Evolutionary conservation across 2,329 filamentous ascomycete genomes (phyloP).

Genomic region (Anthostomella pinea): DNA sequence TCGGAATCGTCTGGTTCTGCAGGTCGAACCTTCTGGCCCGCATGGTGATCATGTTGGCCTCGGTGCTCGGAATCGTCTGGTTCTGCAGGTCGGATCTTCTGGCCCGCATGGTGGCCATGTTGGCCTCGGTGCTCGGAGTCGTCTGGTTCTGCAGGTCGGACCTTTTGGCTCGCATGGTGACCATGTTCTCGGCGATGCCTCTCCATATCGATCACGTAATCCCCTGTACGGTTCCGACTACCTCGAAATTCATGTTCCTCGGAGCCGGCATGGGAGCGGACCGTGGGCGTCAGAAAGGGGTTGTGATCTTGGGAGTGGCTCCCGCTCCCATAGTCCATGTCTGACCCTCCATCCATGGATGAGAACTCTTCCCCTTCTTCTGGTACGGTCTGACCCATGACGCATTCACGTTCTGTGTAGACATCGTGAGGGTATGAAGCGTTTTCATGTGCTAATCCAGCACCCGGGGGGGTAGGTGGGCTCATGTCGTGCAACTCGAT

Average conservation of each 20-base stretch:
- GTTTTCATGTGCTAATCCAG: conserved; percentile 21
- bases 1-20: conserved; percentile 13
- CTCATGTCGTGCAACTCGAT: conserved; percentile 14
- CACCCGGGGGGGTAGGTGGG: conserved; percentile 14
- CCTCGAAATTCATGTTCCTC: conserved; percentile 8
- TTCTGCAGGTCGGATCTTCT: conserved; percentile 15
- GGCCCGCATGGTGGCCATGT: conserved; percentile 9
- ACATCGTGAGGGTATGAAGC: conserved; percentile 16
- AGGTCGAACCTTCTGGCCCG: conserved; percentile 14
- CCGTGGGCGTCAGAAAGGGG: conserved; percentile 18
- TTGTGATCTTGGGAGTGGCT: conserved; percentile 15
- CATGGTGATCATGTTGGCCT: conserved; percentile 11
- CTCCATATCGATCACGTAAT: conserved; percentile 14
- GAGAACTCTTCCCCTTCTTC: conserved; percentile 32
- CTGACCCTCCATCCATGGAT: conserved; percentile 14
- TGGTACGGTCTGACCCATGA: conserved; percentile 36
- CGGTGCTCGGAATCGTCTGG: conserved; percentile 2
- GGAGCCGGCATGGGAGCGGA: conserved; percentile 15
- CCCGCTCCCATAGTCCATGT: conserved; percentile 13
- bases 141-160: conserved; percentile 9
- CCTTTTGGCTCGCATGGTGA: conserved; percentile 8
- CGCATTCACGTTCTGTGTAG: conserved; percentile 34
- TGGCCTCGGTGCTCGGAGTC: conserved; percentile 1
- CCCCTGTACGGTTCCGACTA: conserved; percentile 4
- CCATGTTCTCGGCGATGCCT: conserved; percentile 6